Base-by-base conservation (phyloP, 495 filamentous ascomycete species). In the Podospora conica region DNA sequence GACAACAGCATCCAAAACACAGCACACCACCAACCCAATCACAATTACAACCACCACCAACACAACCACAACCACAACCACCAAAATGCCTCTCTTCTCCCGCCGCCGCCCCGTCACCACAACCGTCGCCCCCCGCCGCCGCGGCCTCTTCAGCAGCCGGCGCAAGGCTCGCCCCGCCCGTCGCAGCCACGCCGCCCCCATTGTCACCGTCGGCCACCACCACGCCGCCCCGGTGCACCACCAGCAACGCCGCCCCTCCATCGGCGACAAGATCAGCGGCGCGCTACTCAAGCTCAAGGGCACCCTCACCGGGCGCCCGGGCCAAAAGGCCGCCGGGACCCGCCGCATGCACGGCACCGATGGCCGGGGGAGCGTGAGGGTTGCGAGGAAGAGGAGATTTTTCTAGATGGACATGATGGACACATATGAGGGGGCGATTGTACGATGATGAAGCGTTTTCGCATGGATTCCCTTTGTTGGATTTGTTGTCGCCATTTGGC, bases 331-430 rank as follows among this genome's bases (percentile, higher is more conserved):
- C 74, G 89, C 88, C 60, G 88, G 89, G 11, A 89, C 88, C 24
- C 79, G 87, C 33, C 77, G 88, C 20, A 90, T 91, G 87, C 82
- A 86, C 68, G 88, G 88, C 15, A 90, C 88, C 33, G 89, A 91
- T 75, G 88, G 88, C 15, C 81, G 86, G 7, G 82, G 40, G 40
- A 48, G 40, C 40, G 40, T 48, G 40, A 48, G 83, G 55, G 76
- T 67, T 22, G 18, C 27, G 9, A 20, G 58, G 12, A 68, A 68
- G n/a, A 25, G 66, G 2, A 53, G 64, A 15, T 67, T 65, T 12
- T 61, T 66, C 15, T 71, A 69, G 61, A 28, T 20, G 9, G 25
- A 9, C 6, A 31, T 22, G 22, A 29, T 12, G 3, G 7, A 22
- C 20, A 29, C 18, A 60, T 33, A 48, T 23, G 59, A 7, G 27